A percentile compares a stretch with the other conserved stretches of the same genome.
Conservation (phyloP, 495 filamentous ascomycete species). For the Chaetomidium leptoderma region DNA sequence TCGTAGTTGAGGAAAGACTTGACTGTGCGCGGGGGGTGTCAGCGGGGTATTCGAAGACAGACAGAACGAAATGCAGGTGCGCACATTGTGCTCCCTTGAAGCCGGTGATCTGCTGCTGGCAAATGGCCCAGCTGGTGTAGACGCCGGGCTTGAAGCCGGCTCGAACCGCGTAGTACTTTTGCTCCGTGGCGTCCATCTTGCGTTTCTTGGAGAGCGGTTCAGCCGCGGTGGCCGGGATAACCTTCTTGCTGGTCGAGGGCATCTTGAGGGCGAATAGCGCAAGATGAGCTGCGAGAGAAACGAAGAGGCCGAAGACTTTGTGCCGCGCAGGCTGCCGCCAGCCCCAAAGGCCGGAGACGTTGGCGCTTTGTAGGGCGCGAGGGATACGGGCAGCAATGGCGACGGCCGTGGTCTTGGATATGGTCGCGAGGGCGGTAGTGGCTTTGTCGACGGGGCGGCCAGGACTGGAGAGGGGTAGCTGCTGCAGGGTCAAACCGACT, state of each 20-base stretch:
- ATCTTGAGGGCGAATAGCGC: not conserved
- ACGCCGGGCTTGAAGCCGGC: constrained; percentile 74
- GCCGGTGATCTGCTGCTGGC: constrained; percentile 75
- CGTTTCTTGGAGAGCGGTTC: constrained; percentile 35
- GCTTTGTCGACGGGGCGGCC: constrained; percentile 9
- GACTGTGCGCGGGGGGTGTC: constrained; percentile 50
- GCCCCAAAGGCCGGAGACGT: not conserved
- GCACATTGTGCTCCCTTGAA: constrained; percentile 77
- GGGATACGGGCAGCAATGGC: not conserved
- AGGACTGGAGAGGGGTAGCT: constrained; percentile 11
- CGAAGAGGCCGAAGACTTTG: not conserved
- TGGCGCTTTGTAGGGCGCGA: not conserved
- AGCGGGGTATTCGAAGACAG: constrained; percentile 5
- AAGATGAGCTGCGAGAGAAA: not conserved
- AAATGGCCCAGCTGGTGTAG: constrained; percentile 80
- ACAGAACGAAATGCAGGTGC: constrained; percentile 8
- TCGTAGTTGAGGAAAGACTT: constrained; percentile 74
- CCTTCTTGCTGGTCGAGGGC: not conserved
- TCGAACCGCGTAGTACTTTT: constrained; percentile 86
- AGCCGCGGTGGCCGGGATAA: not conserved
- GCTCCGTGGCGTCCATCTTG: constrained; percentile 35
- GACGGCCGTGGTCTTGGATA: not conserved
- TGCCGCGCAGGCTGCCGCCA: not conserved
- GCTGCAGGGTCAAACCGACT: not conserved
- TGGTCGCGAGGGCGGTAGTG: not conserved